phyloP scores from a whole-genome alignment of 805 yeast species.

The Starmerella potacharoeniae region DNA sequence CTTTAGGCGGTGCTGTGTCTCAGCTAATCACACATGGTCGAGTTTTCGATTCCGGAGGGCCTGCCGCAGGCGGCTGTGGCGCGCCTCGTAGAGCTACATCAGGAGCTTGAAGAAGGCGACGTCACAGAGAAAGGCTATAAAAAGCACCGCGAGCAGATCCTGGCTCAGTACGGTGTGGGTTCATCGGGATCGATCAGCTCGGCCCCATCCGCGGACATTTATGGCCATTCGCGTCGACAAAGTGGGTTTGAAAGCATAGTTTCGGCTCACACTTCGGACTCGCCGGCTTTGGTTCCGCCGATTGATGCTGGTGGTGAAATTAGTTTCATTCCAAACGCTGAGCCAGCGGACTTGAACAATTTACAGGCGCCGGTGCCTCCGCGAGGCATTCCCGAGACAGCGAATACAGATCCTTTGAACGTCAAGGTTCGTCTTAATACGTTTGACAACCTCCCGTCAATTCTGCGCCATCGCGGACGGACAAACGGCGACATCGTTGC shows the following conservation, averaged over 20 bases:
- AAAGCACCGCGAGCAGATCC: constrained; percentile 41
- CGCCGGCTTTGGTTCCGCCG: constrained; percentile 1
- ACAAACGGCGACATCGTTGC: constrained; percentile 59
- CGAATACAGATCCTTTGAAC: constrained; percentile 31
- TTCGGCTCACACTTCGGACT: constrained; percentile 12
- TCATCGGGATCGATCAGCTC: constrained; percentile 11
- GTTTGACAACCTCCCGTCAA: constrained; percentile 55
- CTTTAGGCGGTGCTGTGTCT: not conserved
- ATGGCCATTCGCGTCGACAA: constrained; percentile 18
- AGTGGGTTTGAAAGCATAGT: constrained; percentile 19
- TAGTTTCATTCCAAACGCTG: not conserved
- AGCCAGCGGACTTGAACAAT: constrained; percentile 11
- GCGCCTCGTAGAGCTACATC: constrained; percentile 20
- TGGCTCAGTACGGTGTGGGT: constrained; percentile 20
- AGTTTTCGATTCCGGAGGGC: constrained; percentile 24
- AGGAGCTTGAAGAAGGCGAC: constrained; percentile 44
- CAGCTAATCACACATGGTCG: constrained; percentile 16
- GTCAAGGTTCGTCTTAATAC: constrained; percentile 25
- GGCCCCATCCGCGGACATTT: constrained; percentile 7
- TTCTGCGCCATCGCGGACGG: constrained; percentile 61
- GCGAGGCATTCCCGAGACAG: constrained; percentile 25
- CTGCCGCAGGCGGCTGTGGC: constrained; percentile 23
- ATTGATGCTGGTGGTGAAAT: not conserved
- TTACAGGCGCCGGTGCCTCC: constrained; percentile 23
- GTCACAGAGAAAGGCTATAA: constrained; percentile 63